A percentile compares a stretch with the other conserved stretches of the same genome.
Conservation (phyloP, 768 basidiomycete genomes). For the Tulasnella sp. region DNA sequence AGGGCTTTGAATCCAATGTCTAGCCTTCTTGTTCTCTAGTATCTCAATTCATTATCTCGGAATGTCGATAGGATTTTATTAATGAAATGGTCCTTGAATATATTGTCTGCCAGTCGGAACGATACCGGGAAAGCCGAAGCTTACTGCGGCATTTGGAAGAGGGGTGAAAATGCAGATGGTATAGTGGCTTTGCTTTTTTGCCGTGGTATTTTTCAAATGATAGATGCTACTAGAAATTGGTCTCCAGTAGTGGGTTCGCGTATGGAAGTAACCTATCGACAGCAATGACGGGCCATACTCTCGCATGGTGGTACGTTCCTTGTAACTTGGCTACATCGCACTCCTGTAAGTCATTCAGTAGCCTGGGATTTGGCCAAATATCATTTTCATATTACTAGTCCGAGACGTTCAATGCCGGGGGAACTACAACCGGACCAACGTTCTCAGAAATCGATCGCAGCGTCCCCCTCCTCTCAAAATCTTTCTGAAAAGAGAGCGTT, state of each 20-base stretch:
- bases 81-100: too few species aligned
- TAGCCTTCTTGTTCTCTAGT: too few species aligned
- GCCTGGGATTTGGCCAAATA: not conserved
- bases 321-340: not conserved
- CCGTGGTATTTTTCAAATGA: not conserved
- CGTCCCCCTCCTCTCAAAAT: constrained; percentile 62
- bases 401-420: constrained; percentile 71
- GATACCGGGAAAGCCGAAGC: too few species aligned
- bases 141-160: too few species aligned
- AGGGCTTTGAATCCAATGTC: too few species aligned
- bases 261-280: constrained; percentile 65
- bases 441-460: constrained; percentile 57
- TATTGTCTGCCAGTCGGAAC: too few species aligned
- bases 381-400: constrained; percentile 46
- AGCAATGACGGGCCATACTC: constrained; percentile 62
- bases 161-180: too few species aligned
- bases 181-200: not conserved
- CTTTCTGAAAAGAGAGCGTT: constrained; percentile 64
- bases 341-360: not conserved
- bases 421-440: constrained; percentile 62
- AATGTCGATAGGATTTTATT: too few species aligned
- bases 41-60: too few species aligned
- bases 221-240: not conserved
- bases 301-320: constrained; percentile 58
- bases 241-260: too few species aligned